Evolutionary conservation across 2,329 filamentous ascomycete genomes (phyloP).

Genomic region (Alternaria solani): DNA sequence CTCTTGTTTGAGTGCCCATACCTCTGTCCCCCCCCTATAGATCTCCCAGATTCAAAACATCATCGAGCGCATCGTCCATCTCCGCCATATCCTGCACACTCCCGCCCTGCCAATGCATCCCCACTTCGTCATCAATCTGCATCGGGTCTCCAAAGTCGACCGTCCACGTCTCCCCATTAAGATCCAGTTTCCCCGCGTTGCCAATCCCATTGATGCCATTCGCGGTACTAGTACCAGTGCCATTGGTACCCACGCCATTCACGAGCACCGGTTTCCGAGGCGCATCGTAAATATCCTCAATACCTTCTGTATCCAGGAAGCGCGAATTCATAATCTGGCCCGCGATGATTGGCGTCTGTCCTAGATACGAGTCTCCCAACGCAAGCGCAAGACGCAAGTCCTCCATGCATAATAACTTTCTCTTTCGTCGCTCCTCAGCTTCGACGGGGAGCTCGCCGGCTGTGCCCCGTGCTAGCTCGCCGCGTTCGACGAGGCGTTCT

Average conservation of each 20-base stretch:
- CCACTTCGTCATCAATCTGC: slow-evolving; percentile 41
- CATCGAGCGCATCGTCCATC: slow-evolving; percentile 51
- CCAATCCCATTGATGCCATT: slow-evolving; percentile 21
- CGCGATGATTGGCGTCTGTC: slow-evolving; percentile 78
- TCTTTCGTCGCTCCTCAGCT: slow-evolving; percentile 75
- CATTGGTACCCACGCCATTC: neutral
- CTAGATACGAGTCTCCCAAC: slow-evolving; percentile 77
- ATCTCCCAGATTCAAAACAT: slow-evolving; percentile 43
- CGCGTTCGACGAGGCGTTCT: slow-evolving; percentile 75
- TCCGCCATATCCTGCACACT: slow-evolving; percentile 39
- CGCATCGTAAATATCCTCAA: slow-evolving; percentile 34
- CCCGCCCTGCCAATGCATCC: slow-evolving; percentile 52
- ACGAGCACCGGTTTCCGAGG: neutral
- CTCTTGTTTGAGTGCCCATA: too few relatives aligned
- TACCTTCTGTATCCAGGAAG: slow-evolving; percentile 66
- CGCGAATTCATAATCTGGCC: slow-evolving; percentile 71
- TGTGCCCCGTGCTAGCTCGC: slow-evolving; percentile 76
- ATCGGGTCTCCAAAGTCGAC: slow-evolving; percentile 36
- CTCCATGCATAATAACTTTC: slow-evolving; percentile 76
- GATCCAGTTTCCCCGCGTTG: slow-evolving; percentile 14
- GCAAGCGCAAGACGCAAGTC: slow-evolving; percentile 80
- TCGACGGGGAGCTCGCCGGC: slow-evolving; percentile 83
- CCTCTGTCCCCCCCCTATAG: slow-evolving; percentile 6
- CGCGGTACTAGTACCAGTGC: neutral
- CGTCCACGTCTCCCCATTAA: slow-evolving; percentile 20